Percentiles rank a stretch among this genome's conserved stretches.
phyloP scores from a whole-genome alignment of 257 asterid genomes.

The Hygrophila difformis region DNA sequence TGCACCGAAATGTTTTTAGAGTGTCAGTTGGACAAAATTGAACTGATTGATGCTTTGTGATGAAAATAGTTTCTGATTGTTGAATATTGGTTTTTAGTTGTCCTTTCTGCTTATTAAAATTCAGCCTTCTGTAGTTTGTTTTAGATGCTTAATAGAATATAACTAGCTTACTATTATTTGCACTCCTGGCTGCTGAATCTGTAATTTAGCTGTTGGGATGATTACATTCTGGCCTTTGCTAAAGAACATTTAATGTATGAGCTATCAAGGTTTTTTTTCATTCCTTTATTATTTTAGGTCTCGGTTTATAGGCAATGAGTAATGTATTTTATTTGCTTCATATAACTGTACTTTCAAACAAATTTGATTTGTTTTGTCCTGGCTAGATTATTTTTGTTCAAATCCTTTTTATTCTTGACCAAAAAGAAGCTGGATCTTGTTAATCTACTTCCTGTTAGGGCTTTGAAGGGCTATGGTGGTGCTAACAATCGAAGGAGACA shows the following conservation, averaged over 20 bases:
- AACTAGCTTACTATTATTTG: conserved; percentile 10
- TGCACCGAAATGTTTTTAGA: neutral
- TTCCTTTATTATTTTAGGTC: neutral
- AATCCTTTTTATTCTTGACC: conserved; percentile 1
- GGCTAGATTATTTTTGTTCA: too few relatives aligned
- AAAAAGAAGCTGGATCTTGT: conserved; percentile 12
- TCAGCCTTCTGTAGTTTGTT: too few relatives aligned
- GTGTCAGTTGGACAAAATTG: neutral
- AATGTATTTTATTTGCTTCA: neutral
- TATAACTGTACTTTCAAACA: conserved; percentile 2
- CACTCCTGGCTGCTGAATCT: too few relatives aligned
- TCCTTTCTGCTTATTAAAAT: too few relatives aligned
- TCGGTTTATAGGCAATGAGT: neutral
- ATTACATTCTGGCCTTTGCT: too few relatives aligned
- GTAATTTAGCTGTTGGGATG: too few relatives aligned
- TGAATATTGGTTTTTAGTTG: too few relatives aligned
- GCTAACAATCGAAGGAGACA: conserved; percentile 40
- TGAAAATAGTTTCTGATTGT: too few relatives aligned
- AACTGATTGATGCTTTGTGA: neutral
- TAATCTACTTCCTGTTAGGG: conserved; percentile 59
- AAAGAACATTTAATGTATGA: too few relatives aligned
- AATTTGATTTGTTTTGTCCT: too few relatives aligned
- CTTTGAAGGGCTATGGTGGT: conserved; percentile 46
- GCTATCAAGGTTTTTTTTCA: conserved; percentile 8
- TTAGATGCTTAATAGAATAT: too few relatives aligned